phyloP scores from a whole-genome alignment of 805 yeast genomes.

The Cyberlindnera japonica region DNA sequence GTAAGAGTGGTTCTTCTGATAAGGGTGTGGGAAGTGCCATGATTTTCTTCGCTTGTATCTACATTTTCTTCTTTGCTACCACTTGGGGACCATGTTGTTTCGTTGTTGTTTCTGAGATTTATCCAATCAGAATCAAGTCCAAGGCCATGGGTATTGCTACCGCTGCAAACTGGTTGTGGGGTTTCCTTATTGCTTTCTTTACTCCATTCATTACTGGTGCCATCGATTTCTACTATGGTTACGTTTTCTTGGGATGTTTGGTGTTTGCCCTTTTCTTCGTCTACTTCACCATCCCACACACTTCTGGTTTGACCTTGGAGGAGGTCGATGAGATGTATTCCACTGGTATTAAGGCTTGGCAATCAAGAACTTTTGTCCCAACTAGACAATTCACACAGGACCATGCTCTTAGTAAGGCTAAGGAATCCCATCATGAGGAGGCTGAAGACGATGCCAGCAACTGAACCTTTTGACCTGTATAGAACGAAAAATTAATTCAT shows the following conservation, averaged over 20 bases:
- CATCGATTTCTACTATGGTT: slow-evolving; percentile 72
- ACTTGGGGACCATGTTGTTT: slow-evolving; percentile 72
- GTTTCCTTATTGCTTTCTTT: slow-evolving; percentile 60
- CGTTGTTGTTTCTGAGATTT: slow-evolving; percentile 63
- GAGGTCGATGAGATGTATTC: slow-evolving; percentile 66
- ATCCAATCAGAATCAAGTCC: slow-evolving; percentile 68
- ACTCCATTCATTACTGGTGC: slow-evolving; percentile 69
- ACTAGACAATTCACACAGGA: slow-evolving; percentile 30
- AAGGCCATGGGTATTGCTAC: slow-evolving; percentile 55
- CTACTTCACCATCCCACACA: slow-evolving; percentile 70
- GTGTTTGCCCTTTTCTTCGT: slow-evolving; percentile 60
- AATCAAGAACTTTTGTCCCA: slow-evolving; percentile 51
- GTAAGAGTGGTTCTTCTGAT: slow-evolving; percentile 44
- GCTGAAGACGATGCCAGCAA: slow-evolving; percentile 6
- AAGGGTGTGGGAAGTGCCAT: slow-evolving; percentile 62
- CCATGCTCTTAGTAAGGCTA: slow-evolving; percentile 23
- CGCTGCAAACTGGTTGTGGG: slow-evolving; percentile 65
- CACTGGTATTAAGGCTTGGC: slow-evolving; percentile 41
- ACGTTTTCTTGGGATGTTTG: slow-evolving; percentile 58
- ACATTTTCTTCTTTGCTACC: slow-evolving; percentile 67
- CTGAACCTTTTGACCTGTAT: slow-evolving; percentile 1
- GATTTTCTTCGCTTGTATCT: slow-evolving; percentile 68
- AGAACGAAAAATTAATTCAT: not conserved
- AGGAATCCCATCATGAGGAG: slow-evolving; percentile 19
- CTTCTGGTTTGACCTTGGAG: slow-evolving; percentile 78